Percentiles rank a stretch among this genome's conserved stretches.
phyloP scores from a whole-genome alignment of 1,284 basidiomycete species.

The Tylopilus sp. region DNA sequence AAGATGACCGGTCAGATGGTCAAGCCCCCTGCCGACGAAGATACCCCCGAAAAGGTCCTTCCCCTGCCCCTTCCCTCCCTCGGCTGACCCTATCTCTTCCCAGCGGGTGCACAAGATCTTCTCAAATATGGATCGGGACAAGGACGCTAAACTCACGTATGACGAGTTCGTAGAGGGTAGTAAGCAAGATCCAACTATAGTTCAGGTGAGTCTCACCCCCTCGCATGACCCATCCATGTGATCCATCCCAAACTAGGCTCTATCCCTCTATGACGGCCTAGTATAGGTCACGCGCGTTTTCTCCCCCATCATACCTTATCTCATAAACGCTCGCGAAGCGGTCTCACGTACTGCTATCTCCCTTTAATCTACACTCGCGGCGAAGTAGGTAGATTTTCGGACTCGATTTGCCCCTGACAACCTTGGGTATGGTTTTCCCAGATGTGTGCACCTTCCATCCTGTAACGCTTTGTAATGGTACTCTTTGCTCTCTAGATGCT shows the following conservation, averaged over 20 bases:
- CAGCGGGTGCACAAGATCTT: constrained; percentile 98
- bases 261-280: constrained; percentile 83
- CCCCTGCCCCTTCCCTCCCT: constrained; percentile 11
- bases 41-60: constrained; percentile 96
- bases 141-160: constrained; percentile 90
- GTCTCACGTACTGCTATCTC: constrained; percentile 39
- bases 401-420: constrained; percentile 20
- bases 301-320: constrained; percentile 34
- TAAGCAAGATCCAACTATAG: constrained; percentile 98
- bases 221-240: constrained; percentile 24
- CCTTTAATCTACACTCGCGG: constrained; percentile 35
- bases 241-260: constrained; percentile 58
- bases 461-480: constrained; percentile 46
- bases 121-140: constrained; percentile 92
- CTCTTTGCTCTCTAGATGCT: constrained; percentile 27
- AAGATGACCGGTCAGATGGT: constrained; percentile 99
- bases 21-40: constrained; percentile 96
- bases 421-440: constrained; percentile 28
- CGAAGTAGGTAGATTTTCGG: constrained; percentile 23
- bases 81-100: constrained; percentile 22
- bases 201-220: constrained; percentile 73
- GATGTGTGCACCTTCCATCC: constrained; percentile 38
- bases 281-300: constrained; percentile 55
- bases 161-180: constrained; percentile 98
- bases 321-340: constrained; percentile 35